A percentile compares a stretch with the other conserved stretches of the same genome.
Conservation (phyloP, 1,139 yeast species). For the Arxiozyma slooffiae region DNA sequence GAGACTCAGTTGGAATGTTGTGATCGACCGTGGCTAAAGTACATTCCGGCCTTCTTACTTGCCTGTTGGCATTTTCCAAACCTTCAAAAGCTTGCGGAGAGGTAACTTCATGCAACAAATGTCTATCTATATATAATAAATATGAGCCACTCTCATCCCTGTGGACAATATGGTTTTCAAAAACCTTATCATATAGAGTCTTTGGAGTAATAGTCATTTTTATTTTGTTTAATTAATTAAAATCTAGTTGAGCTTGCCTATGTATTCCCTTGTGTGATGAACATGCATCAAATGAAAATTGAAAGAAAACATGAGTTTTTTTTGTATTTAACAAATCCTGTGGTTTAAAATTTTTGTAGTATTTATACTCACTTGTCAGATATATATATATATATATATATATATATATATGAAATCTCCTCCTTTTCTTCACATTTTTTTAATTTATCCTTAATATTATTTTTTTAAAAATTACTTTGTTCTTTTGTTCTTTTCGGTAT, state of each 20-base stretch:
- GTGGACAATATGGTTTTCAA: conserved; percentile 87
- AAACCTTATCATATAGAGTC: conserved; percentile 92
- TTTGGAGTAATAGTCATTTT: conserved; percentile 34
- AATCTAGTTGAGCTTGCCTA: not conserved
- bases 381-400: too few species aligned
- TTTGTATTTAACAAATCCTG: not conserved
- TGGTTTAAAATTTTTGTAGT: too few species aligned
- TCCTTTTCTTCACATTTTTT: too few species aligned
- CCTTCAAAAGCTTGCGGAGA: conserved; percentile 99
- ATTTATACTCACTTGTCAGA: not conserved
- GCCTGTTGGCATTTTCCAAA: conserved; percentile 72
- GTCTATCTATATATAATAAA: conserved; percentile 87
- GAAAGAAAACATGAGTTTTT: too few species aligned
- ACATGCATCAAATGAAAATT: too few species aligned
- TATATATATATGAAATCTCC: too few species aligned
- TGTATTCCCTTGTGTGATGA: not conserved
- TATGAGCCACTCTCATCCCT: conserved; percentile 79
- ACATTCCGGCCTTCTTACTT: conserved; percentile 86
- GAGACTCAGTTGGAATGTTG: conserved; percentile 86
- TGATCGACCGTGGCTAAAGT: conserved; percentile 97
- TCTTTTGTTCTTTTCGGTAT: not conserved
- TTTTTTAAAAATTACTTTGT: too few species aligned
- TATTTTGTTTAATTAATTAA: not conserved
- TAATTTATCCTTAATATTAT: not conserved
- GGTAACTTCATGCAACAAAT: conserved; percentile 93